These are phyloP conservation scores for Wallacemonas sp. DNA, from an alignment of 208 protist species.

Conservation along the genomic window DNA sequence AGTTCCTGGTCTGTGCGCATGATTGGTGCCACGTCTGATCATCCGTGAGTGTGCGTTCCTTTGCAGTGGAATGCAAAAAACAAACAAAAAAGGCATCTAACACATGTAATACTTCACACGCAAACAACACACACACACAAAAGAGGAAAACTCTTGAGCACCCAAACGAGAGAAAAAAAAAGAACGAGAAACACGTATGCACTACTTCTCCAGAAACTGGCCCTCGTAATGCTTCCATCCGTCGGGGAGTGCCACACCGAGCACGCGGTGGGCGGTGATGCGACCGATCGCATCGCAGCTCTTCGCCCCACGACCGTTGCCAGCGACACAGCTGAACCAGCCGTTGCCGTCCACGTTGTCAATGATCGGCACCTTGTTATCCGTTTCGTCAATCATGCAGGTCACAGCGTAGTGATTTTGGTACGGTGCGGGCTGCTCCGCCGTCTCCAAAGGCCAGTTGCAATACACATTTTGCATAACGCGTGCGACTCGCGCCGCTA, in stretches of 20 bases:
- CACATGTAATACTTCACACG: neutral
- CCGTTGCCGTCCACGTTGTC: slow-evolving; percentile 15
- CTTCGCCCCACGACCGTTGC: slow-evolving; percentile 25
- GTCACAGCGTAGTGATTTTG: slow-evolving; percentile 14
- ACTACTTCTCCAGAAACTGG: too few species aligned
- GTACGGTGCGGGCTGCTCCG: neutral
- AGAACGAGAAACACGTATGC: too few species aligned
- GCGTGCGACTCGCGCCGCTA: neutral
- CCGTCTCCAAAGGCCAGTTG: slow-evolving; percentile 16
- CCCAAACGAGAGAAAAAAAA: neutral
- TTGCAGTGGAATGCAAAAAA: too few species aligned
- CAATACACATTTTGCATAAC: slow-evolving; percentile 12
- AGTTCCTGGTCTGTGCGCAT: too few species aligned
- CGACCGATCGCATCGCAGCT: slow-evolving; percentile 30
- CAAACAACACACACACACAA: too few species aligned
- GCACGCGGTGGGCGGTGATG: slow-evolving; percentile 25
- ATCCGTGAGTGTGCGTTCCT: too few species aligned
- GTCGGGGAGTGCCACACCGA: slow-evolving; percentile 17
- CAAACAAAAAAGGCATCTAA: neutral
- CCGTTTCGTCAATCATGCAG: slow-evolving; percentile 25
- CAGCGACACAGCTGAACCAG: slow-evolving; percentile 19
- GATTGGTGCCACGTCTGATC: too few species aligned
- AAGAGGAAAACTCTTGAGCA: neutral
- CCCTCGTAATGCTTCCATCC: neutral
- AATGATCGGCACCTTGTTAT: slow-evolving; percentile 11